Conservation (phyloP, 352 stramenopile species). For the Lagenidium giganteum region DNA sequence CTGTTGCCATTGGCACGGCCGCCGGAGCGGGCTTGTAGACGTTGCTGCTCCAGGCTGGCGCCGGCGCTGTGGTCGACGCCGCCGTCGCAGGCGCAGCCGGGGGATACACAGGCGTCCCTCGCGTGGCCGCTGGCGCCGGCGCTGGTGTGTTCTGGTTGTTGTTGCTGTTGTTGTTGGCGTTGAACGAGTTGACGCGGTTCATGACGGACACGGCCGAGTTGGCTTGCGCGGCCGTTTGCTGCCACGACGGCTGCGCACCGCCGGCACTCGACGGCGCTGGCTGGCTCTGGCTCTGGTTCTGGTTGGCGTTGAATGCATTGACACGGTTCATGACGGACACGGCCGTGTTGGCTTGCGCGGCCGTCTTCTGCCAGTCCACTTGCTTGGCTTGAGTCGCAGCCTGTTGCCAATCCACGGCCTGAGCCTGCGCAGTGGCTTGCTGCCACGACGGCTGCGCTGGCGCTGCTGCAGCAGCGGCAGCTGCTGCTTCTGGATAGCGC, state of each 20-base stretch:
- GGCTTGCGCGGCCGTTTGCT: background rate
- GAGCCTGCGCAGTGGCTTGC: background rate
- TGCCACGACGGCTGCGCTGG: background rate
- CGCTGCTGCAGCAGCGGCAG: background rate
- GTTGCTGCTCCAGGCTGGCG: background rate
- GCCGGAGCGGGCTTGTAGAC: conserved; percentile 11
- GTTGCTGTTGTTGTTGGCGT: background rate
- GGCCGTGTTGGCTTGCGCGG: background rate
- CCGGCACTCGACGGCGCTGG: too few relatives aligned
- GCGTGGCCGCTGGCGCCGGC: too few relatives aligned
- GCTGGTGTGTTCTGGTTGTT: too few relatives aligned
- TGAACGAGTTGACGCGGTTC: background rate
- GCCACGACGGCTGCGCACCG: too few relatives aligned
- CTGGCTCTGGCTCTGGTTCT: too few relatives aligned
- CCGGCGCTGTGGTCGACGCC: too few relatives aligned
- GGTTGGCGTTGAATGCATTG: too few relatives aligned
- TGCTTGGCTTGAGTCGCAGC: background rate
- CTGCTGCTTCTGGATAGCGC: conserved; percentile 21
- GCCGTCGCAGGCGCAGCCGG: too few relatives aligned
- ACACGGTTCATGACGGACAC: background rate
- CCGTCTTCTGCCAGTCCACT: background rate
- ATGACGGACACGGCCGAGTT: background rate
- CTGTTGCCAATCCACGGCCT: too few relatives aligned
- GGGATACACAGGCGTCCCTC: too few relatives aligned
- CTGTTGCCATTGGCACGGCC: conserved; percentile 12